Evolutionary conservation across 2,329 filamentous ascomycete genomes (phyloP).

Genomic region (Sporothrix phasma): DNA sequence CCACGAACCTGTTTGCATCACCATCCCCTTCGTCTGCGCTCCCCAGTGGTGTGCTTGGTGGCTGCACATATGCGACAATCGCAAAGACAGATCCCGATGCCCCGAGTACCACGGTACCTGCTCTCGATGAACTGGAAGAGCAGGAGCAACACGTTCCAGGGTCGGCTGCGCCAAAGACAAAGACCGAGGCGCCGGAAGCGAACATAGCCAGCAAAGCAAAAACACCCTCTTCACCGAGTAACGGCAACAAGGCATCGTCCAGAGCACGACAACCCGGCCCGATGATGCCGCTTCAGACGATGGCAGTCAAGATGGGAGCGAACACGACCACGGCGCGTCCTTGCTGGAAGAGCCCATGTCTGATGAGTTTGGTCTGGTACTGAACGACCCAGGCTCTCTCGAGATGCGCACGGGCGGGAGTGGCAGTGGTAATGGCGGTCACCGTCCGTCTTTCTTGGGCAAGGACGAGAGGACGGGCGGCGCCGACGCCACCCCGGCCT

Average conservation of each 20-base stretch:
- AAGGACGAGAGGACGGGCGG: conserved; percentile 52
- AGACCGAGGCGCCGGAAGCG: background rate
- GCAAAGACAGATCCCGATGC: background rate
- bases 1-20: conserved; percentile 25
- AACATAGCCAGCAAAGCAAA: background rate
- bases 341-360: conserved; percentile 43
- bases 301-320: conserved; percentile 33
- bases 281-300: conserved; percentile 35
- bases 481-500: conserved; percentile 45
- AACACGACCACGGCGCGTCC: conserved; percentile 31
- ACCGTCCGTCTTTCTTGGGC: conserved; percentile 17
- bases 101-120: conserved; percentile 14
- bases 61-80: background rate
- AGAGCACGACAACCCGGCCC: conserved; percentile 22
- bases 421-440: background rate
- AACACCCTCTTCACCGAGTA: background rate
- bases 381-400: conserved; percentile 40
- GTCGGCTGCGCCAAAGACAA: background rate
- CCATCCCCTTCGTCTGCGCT: conserved; percentile 16
- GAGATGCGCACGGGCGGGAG: conserved; percentile 36
- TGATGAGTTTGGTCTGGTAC: conserved; percentile 49
- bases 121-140: conserved; percentile 23
- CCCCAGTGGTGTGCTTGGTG: background rate
- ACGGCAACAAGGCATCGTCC: background rate
- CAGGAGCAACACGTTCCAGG: conserved; percentile 9